A percentile compares a stretch with the other conserved stretches of the same genome.
Conservation (phyloP, 2,329 filamentous ascomycete genomes). For the Zymoseptoria ardabiliae region DNA sequence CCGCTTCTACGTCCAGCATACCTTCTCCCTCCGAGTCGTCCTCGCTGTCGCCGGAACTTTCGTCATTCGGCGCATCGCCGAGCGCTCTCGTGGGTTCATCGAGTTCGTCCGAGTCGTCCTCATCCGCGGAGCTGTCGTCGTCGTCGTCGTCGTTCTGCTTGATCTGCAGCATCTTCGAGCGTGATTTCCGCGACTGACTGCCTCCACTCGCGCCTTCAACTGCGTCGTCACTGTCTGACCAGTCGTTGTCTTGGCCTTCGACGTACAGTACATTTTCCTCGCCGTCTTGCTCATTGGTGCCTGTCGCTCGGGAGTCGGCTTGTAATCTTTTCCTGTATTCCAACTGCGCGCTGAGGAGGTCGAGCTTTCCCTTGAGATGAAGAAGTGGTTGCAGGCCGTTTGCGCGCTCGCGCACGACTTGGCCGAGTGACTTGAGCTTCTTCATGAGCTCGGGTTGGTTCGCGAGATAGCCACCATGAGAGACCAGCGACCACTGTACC, state of each 20-base stretch:
- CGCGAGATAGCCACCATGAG: constrained; percentile 84
- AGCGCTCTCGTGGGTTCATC: constrained; percentile 6
- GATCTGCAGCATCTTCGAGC: constrained; percentile 1
- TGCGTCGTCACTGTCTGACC: constrained; percentile 41
- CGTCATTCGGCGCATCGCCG: constrained; percentile 13
- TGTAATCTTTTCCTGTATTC: constrained; percentile 67
- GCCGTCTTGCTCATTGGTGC: constrained; percentile 53
- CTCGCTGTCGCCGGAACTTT: constrained; percentile 13
- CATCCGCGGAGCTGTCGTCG: constrained; percentile 8
- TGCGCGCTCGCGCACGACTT: constrained; percentile 80
- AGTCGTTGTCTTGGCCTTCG: constrained; percentile 65
- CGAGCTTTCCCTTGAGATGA: constrained; percentile 86
- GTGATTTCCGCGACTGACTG: background rate
- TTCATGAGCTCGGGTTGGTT: constrained; percentile 76
- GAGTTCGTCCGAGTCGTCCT: constrained; percentile 3
- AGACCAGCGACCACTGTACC: constrained; percentile 91
- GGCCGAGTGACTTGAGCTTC: constrained; percentile 69
- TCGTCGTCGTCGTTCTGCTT: constrained; percentile 7
- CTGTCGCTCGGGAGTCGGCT: constrained; percentile 37
- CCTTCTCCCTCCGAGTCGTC: constrained; percentile 28
- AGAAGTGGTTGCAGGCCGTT: constrained; percentile 75
- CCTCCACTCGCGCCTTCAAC: constrained; percentile 37
- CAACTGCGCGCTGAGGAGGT: constrained; percentile 88
- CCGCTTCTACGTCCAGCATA: constrained; percentile 46
- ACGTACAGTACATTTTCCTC: constrained; percentile 78